Percentiles rank a stretch among this genome's conserved stretches.
Conservation (phyloP, 179 eudicot species). For the Heliamphora pulchella region DNA sequence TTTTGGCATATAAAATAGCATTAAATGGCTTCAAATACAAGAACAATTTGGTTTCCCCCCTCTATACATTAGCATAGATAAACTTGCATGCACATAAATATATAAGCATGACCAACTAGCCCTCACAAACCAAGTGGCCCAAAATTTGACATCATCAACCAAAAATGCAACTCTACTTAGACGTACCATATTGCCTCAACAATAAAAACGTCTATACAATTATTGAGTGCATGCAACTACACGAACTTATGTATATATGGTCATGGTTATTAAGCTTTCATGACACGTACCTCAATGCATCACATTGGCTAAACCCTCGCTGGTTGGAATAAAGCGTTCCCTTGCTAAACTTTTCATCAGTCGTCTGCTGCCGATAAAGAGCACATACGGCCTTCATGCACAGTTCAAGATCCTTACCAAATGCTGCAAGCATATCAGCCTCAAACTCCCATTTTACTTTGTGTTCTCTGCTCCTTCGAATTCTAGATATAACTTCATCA, state of each 20-base stretch:
- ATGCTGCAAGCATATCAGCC: conserved; percentile 79
- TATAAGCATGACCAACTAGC: neutral
- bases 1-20: no score
- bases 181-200: neutral
- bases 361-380: conserved; percentile 60
- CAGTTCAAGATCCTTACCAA: conserved; percentile 54
- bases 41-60: no score
- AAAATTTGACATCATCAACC: neutral
- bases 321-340: conserved; percentile 26
- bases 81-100: neutral
- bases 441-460: conserved; percentile 52
- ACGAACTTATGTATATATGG: neutral
- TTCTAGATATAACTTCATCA: conserved; percentile 37
- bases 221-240: neutral
- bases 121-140: neutral
- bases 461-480: conserved; percentile 34
- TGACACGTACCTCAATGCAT: conserved; percentile 48
- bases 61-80: neutral
- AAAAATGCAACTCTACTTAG: neutral
- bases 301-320: conserved; percentile 66
- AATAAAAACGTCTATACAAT: neutral
- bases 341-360: conserved; percentile 29
- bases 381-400: conserved; percentile 89
- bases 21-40: no score
- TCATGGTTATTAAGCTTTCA: neutral